Evolutionary conservation across 148 eudicot genomes (phyloP), one percentile per base, ranked within the genome.

Genomic region (Chenopodium quinoa): DNA sequence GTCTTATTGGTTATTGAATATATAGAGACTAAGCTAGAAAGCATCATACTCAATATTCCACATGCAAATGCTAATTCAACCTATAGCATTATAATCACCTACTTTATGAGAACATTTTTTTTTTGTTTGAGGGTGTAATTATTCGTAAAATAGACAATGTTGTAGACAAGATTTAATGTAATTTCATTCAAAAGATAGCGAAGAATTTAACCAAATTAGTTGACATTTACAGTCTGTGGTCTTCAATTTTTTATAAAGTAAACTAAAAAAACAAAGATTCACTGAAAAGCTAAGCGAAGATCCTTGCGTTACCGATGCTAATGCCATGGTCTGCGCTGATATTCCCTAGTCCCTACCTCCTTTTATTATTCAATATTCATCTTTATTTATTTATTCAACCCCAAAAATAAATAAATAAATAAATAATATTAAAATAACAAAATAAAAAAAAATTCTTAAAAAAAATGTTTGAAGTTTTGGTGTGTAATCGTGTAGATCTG

Each of bases 281-380:
- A 75, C 67, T 67, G 83, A 44, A 66, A 75, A 32, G 52, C 12
- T 1, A 63, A 79, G 86, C 86, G 78, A 71, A 78, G 81, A 80
- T 80, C 27, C 50, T 76, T 84, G 86, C 86, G 86, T 64, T 29
- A 64, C 83, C 83, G 83, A 25, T 60, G 86, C 27, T 68, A 71
- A 80, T 80, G 86, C 73, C 86, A 80, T 80, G 66, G 83, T 71
- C 16, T 84, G 86, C 86, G 86, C 86, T 80, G 86, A 80, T 71
- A 79, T 31, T 77, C 31, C 60, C 54, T 71, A 79, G 22, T 77
- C 31, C 60, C 54, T 62, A 63, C 29, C 60, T 63, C 56, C 79
- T 77, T 62, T 75, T 23, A 58, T 46, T 16, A 14, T 27, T 60
- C 82, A 34, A 17, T 1, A 4, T 12, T 40, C 44, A 40, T 40